These are phyloP conservation scores for Yamadazyma mexicana DNA, from an alignment of 1,139 yeast species.

Conservation along the genomic window DNA sequence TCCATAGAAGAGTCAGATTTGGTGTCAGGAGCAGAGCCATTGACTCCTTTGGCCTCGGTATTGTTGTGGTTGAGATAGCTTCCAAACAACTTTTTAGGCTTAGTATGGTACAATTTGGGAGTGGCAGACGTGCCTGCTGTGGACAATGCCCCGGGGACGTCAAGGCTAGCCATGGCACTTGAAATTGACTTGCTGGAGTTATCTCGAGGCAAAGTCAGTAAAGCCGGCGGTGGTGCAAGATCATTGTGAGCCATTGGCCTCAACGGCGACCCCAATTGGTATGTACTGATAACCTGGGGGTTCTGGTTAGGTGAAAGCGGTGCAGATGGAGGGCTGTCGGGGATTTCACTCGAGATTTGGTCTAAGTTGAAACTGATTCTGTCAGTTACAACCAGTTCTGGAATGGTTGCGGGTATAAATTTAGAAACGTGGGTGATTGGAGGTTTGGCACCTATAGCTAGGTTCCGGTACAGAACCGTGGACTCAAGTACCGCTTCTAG, in stretches of 20 bases:
- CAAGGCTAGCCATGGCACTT: conserved; percentile 35
- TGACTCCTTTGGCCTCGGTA: too few relatives aligned
- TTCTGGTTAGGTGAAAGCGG: conserved; percentile 39
- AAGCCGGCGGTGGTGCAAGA: conserved; percentile 2
- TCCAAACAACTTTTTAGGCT: background rate
- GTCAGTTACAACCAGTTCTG: conserved; percentile 2
- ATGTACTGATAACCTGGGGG: conserved; percentile 8
- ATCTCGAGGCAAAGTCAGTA: conserved; percentile 14
- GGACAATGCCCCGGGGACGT: conserved; percentile 13
- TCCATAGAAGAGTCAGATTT: conserved; percentile 49
- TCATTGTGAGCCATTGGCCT: too few relatives aligned
- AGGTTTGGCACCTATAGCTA: conserved; percentile 20
- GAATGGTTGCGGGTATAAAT: background rate
- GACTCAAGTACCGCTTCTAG: conserved; percentile 40
- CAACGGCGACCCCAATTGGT: conserved; percentile 10
- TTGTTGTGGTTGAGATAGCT: background rate
- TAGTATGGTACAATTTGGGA: background rate
- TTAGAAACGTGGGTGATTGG: too few relatives aligned
- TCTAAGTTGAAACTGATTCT: conserved; percentile 13
- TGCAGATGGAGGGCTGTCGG: conserved; percentile 50
- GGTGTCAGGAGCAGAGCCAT: conserved; percentile 4
- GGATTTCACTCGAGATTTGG: conserved; percentile 26
- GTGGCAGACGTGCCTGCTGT: conserved; percentile 1
- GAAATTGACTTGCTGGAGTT: conserved; percentile 26
- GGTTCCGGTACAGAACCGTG: conserved; percentile 48